Base-by-base conservation (phyloP, 305 asterid species). In the Caryopteris hybrid region DNA sequence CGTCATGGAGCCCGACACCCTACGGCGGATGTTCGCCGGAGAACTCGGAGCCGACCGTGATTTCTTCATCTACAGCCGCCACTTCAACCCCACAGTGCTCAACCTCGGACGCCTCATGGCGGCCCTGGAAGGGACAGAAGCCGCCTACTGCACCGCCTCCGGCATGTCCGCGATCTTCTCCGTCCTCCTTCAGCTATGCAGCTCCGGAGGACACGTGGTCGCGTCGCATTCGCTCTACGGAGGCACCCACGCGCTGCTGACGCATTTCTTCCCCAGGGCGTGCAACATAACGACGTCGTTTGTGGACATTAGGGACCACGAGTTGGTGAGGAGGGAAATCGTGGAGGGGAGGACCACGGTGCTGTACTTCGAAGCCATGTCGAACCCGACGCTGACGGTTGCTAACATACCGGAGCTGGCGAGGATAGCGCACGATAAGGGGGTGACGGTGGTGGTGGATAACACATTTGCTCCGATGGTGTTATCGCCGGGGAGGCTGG, bases 391-490 rank as follows among this genome's bases (percentile, higher is more conserved):
- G 1, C 67, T 91, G 50, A 78, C 85, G 61, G 96, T 91, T 54
- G 95, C 95, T 2, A 70, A 91, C 72, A 77, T 91, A 33, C 97
- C 97, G 62, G 95, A 84, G 82, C 78, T 91, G 16, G 65, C 83
- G 50, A 81, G 81, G 75, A 85, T 86, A 46, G 97, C 86, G 55
- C 96, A 82, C 64, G 96, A 86, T 13, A 86, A 85, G 69, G 96
- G 92, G 13, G 82, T 84, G 21, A 77, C 46, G 77, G 97, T 91
- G 61, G 95, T 91, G 38, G 96, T 86, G 33, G 96, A 91, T 59
- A 88, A 88, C 69, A 91, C 97, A 3, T 91, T 91, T 22, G 82
- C 97, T 4, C 96, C 97, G 78, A 85, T 86, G 96, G 89, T 88
- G 41, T 6, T 88, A 34, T 88, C 97, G 66, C 97, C 97, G 81